Evolutionary conservation across 2,329 filamentous ascomycete species (phyloP), one percentile per base, ranked within the genome.

Genomic region (Ophiostoma ulmi): DNA sequence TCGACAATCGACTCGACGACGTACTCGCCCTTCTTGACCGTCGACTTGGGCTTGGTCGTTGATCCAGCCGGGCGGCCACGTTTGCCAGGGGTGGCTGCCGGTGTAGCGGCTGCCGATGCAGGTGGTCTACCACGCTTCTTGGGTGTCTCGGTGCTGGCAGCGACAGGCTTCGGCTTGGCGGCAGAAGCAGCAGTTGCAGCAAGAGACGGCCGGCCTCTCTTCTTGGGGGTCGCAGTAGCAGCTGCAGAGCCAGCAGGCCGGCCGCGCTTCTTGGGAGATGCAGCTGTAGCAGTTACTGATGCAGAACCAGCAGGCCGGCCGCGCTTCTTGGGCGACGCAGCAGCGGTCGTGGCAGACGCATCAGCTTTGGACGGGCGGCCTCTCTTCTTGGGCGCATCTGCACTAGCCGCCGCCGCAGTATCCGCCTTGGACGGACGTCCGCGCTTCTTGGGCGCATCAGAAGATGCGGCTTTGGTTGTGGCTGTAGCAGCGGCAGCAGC

Each of bases 1-100:
- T 80, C 80, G 13, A 85, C 68, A 41, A 87, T 83, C 3, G 76
- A 74, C 74, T 87, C 84, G 0, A 87, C 83, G 69, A 83, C 80
- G 65, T 80, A 86, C 71, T 82, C 80, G 38, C 44, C 31, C 67
- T 55, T 55, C 31, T 55, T 58, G 6, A 35, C 5, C 41, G 39
- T 20, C 10, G 58, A 26, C 3, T 76, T 75, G 14, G 74, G 73
- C 20, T 7, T 74, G 70, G 3, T 70, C 73, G 48, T 17, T 10
- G 48, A 52, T 13, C 67, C 44, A 20, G 67, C 44, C 17, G 67
- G 67, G 14, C 67, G 67, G 44, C 67, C 67, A 10, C 67, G 36
- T 20, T 68, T 68, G 20, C 39, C 55, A 26, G 67, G 63, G 8
- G 55, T 65, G 4, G 41, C 65, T 1, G 69, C n/a, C 14, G 64